phyloP scores from a whole-genome alignment of 2,329 filamentous ascomycete species.

The Aureobasidium musti region DNA sequence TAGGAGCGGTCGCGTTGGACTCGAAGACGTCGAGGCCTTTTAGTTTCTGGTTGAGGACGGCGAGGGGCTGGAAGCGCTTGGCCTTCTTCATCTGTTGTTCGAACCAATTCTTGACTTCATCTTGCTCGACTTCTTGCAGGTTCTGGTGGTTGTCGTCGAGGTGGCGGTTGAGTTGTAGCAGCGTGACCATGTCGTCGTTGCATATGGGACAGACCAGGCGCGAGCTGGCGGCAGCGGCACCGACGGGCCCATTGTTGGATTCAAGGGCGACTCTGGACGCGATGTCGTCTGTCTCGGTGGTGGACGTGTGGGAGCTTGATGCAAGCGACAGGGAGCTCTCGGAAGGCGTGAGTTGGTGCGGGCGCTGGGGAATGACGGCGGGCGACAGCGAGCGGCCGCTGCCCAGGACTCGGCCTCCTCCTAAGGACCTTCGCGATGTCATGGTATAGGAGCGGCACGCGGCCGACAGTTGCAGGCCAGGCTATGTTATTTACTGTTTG shows the following conservation, averaged over 20 bases:
- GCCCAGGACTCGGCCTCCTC: slow-evolving; percentile 87
- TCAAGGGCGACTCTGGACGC: slow-evolving; percentile 76
- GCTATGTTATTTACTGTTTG: not conserved
- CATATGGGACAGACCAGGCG: slow-evolving; percentile 95
- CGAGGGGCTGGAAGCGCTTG: slow-evolving; percentile 88
- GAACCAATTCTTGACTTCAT: slow-evolving; percentile 97
- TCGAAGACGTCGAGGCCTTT: slow-evolving; percentile 93
- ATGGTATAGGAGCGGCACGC: slow-evolving; percentile 51
- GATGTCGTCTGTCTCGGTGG: slow-evolving; percentile 74
- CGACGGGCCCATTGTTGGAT: slow-evolving; percentile 52
- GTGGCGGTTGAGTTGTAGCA: slow-evolving; percentile 55
- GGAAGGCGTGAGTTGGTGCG: slow-evolving; percentile 61
- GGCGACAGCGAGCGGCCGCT: slow-evolving; percentile 81
- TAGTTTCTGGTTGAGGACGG: slow-evolving; percentile 88
- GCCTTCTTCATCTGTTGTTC: slow-evolving; percentile 92
- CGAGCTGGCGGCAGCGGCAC: slow-evolving; percentile 59
- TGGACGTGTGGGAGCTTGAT: slow-evolving; percentile 70
- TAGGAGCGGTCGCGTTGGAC: slow-evolving; percentile 63
- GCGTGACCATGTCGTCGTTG: slow-evolving; percentile 85
- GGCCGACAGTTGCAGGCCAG: slow-evolving; percentile 14
- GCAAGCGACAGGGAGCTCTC: slow-evolving; percentile 72
- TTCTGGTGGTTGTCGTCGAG: slow-evolving; percentile 90
- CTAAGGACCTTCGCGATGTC: slow-evolving; percentile 78
- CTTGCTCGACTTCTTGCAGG: slow-evolving; percentile 81
- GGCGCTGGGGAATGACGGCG: slow-evolving; percentile 45